Percentiles rank a stretch among this genome's conserved stretches.
Conservation (phyloP, 768 basidiomycete genomes). For the Podaxis rugospora region DNA sequence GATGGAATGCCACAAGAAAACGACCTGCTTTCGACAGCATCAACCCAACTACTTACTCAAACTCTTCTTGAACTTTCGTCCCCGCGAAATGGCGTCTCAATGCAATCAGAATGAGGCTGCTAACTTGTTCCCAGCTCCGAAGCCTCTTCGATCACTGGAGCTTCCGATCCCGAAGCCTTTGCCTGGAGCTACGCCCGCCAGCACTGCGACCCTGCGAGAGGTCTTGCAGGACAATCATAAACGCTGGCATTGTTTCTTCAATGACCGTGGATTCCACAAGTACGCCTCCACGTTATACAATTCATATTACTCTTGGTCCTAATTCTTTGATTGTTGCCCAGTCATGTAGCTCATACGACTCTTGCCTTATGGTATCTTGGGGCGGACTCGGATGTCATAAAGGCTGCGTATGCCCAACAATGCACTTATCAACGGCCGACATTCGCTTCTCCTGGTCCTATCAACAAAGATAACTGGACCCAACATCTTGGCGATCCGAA, state of each 20-base stretch:
- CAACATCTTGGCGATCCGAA: constrained; percentile 54
- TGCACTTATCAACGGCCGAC: constrained; percentile 30
- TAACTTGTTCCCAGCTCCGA: constrained; percentile 5
- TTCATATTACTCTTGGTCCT: constrained; percentile 19
- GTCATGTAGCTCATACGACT: constrained; percentile 53
- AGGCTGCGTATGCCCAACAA: constrained; percentile 33
- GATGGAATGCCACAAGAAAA: neutral
- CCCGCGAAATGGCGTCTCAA: neutral
- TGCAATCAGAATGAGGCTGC: neutral
- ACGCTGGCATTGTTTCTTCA: constrained; percentile 53
- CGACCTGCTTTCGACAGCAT: neutral
- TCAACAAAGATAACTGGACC: constrained; percentile 45
- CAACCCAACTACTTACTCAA: neutral
- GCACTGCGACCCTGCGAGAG: constrained; percentile 33
- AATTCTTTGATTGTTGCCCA: constrained; percentile 22
- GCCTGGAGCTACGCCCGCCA: constrained; percentile 30
- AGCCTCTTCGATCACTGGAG: neutral
- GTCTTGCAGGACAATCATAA: constrained; percentile 47
- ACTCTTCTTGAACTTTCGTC: neutral
- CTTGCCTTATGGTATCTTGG: constrained; percentile 62
- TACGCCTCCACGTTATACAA: constrained; percentile 14
- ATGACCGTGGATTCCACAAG: constrained; percentile 35
- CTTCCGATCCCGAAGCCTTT: constrained; percentile 13
- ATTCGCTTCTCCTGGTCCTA: constrained; percentile 37
- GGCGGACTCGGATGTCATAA: constrained; percentile 35